phyloP scores from a whole-genome alignment of 768 basidiomycete genomes.

The Hygrocybe coccinea region DNA sequence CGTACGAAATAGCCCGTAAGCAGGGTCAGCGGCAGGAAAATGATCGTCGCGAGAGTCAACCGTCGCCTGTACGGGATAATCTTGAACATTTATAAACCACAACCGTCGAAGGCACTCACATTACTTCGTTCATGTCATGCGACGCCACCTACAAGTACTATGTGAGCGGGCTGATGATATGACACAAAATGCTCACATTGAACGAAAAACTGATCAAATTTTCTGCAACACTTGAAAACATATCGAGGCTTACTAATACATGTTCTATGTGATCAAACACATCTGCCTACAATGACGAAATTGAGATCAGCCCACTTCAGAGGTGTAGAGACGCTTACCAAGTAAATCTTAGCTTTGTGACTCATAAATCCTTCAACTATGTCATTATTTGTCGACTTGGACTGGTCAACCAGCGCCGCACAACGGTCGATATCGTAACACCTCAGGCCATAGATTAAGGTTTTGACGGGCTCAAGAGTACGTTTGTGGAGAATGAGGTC shows the following conservation, averaged over 20 bases:
- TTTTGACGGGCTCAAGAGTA: constrained; percentile 64
- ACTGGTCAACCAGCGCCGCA: constrained; percentile 42
- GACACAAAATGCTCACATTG: constrained; percentile 45
- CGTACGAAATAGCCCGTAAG: constrained; percentile 62
- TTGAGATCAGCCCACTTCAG: constrained; percentile 1
- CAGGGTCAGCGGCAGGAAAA: constrained; percentile 65
- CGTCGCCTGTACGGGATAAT: constrained; percentile 42
- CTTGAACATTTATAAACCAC: neutral
- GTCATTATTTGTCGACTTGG: constrained; percentile 14
- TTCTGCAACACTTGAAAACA: constrained; percentile 66
- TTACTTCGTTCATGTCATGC: constrained; percentile 72
- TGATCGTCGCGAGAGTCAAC: constrained; percentile 63
- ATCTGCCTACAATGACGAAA: constrained; percentile 47
- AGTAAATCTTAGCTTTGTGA: constrained; percentile 60
- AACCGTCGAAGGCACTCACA: constrained; percentile 35
- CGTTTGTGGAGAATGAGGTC: constrained; percentile 69
- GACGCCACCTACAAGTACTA: constrained; percentile 50
- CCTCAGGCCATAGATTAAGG: constrained; percentile 58
- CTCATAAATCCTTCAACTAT: constrained; percentile 49
- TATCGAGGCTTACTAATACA: constrained; percentile 62
- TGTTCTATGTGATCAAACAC: constrained; percentile 75
- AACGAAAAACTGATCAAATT: constrained; percentile 72
- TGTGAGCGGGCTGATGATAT: neutral
- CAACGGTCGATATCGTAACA: constrained; percentile 60
- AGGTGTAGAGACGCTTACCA: constrained; percentile 36